Evolutionary conservation across 306 rosid genomes (phyloP), one percentile per base, ranked within the genome.

Genomic region (Fragaria ananassa): DNA sequence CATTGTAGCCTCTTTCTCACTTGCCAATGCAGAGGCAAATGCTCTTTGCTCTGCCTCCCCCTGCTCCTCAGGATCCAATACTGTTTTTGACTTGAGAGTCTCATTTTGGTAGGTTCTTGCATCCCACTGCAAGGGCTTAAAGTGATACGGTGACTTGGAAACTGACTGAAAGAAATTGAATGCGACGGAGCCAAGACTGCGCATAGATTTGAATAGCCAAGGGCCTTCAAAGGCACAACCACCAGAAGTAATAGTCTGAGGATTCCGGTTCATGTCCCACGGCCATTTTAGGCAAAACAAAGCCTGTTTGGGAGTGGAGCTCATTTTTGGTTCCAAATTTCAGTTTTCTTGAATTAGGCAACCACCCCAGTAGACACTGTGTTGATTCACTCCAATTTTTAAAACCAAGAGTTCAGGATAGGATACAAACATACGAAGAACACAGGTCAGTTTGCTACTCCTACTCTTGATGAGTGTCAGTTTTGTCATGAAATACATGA

Each of bases 21-120:
- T 85, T 15, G 89, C 92, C 34, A 92, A 79, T n/a, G 98, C 97
- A 2, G 87, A 81, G 8, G 97, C 98, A 71, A 95, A 89, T 3
- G 93, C 98, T 73, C 92, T 74, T 17, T 90, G 95, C 80, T 94
- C 95, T 0, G 93, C 95, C 80, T 94, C 96, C 3, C 88, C 97
- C 74, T 88, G 88, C 77, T 83, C 89, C 54, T 54, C 85, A 21
- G 85, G 79, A 83, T 37, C 69, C 74, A 49, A 44, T 42, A 56
- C 78, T 60, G 57, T 86, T 64, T 62, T 81, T 21, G 79, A 29
- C 79, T 80, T 73, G 74, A 76, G 41, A 54, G 29, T 75, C 70
- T 74, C 81, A 34, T n/a, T 82, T n/a, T 80, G 84, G 78, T 69
- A 12, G 29, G 63, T 75, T 45, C 68, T 70, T 50, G 75, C 78